Base-by-base conservation (phyloP, 2,329 filamentous ascomycete genomes). In the Grosmannia penicillata region DNA sequence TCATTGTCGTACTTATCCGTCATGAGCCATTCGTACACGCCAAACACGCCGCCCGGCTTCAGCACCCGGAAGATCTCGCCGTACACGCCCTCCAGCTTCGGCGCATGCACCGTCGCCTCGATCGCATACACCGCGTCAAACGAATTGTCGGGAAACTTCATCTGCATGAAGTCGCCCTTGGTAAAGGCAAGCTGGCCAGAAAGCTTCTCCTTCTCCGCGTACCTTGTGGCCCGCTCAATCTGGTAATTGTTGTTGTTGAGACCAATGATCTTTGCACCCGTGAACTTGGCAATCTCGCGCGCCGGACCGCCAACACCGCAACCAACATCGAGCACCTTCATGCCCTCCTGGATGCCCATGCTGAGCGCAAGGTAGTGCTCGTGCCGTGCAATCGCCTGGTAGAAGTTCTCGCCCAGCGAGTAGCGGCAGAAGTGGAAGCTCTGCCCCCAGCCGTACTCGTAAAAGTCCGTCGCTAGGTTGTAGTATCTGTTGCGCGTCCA, bases 171-270 rank as follows among this genome's bases (percentile, higher is more conserved):
- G 55, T 96, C 89, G 38, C 87, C 89, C 72, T 96, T 95, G 55
- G 85, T 80, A 52, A 85, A 96, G 46, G 70, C 71, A 48, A 94
- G 65, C 65, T 94, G 85, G 53, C 83, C 60, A 1, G 78, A 70
- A 37, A 96, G 66, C 37, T 79, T 78, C 62, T 93, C 84, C 61
- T 85, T 84, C 45, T 71, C 62, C 3, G 87, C 85, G 56, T 95
- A 94, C 39, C 71, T 68, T 13, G 77, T 86, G n/a, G 87, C 89
- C 48, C 91, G 83, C 57, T 95, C 75, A 48, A 96, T 94, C 66
- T 96, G 91, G 68, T 98, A 98, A 65, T 95, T 85, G 62, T 96
- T 96, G 76, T 95, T 96, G 76, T 96, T 98, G 57, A 96, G 65
- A 31, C 91, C 91, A 19, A 85, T 80, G 46, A 96, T 73, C 51